Conservation (phyloP, 768 basidiomycete species). For the Roridomyces roridus region DNA sequence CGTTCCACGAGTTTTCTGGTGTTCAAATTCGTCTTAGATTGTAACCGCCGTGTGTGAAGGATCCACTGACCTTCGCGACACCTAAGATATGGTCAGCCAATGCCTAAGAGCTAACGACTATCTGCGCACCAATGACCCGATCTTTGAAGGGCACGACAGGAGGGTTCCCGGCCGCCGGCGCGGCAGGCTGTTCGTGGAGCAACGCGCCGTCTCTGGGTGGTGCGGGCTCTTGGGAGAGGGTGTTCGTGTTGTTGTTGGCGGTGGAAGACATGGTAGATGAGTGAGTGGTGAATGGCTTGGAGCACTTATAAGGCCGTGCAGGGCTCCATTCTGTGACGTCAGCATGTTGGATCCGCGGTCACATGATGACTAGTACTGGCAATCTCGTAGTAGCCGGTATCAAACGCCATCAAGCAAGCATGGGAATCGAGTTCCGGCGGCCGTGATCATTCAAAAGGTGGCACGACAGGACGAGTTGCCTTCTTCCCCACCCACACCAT, state of each 20-base stretch:
- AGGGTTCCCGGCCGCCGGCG: background rate
- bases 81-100: constrained; percentile 25
- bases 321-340: too few relatives aligned
- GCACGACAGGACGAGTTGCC: too few relatives aligned
- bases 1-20: constrained; percentile 51
- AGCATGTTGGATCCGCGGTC: too few relatives aligned
- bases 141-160: constrained; percentile 60
- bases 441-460: too few relatives aligned
- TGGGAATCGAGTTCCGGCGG: too few relatives aligned
- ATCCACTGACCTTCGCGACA: constrained; percentile 38
- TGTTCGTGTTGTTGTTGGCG: background rate
- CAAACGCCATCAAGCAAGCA: too few relatives aligned
- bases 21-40: background rate
- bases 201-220: background rate
- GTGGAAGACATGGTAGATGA: constrained; percentile 7
- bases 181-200: background rate
- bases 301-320: too few relatives aligned
- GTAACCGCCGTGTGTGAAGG: too few relatives aligned
- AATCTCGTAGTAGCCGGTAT: too few relatives aligned
- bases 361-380: too few relatives aligned
- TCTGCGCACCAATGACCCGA: constrained; percentile 55
- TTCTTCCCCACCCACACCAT: too few relatives aligned
- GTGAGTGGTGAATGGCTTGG: background rate
- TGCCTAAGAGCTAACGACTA: background rate
- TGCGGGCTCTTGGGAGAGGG: constrained; percentile 1